Conservation (phyloP, 306 rosid species). For the Malus sieversii region DNA sequence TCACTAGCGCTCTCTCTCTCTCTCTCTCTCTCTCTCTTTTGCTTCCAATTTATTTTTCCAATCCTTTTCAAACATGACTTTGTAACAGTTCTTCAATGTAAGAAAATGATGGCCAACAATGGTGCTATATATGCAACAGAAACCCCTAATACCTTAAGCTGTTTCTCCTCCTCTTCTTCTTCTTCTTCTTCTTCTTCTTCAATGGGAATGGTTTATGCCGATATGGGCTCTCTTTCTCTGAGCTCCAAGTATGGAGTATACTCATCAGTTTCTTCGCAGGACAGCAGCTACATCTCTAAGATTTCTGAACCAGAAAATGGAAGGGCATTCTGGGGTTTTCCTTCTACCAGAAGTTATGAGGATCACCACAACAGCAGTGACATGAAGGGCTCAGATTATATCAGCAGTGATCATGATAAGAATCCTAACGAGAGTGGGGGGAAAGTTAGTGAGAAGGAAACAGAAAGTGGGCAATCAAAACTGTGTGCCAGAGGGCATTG, state of each 20-base stretch:
- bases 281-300: slow-evolving; percentile 29
- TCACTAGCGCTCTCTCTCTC: background rate
- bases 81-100: slow-evolving; percentile 26
- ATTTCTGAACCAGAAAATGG: slow-evolving; percentile 31
- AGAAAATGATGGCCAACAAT: slow-evolving; percentile 40
- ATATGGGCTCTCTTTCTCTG: slow-evolving; percentile 64
- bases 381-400: slow-evolving; percentile 39
- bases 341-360: slow-evolving; percentile 46
- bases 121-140: slow-evolving; percentile 15
- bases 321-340: slow-evolving; percentile 41
- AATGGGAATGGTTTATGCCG: slow-evolving; percentile 56
- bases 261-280: slow-evolving; percentile 44
- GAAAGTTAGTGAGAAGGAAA: slow-evolving; percentile 30
- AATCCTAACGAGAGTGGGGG: slow-evolving; percentile 34
- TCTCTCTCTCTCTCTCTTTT: background rate
- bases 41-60: slow-evolving; percentile 6
- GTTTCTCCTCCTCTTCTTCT: slow-evolving; percentile 20
- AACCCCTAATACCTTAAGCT: slow-evolving; percentile 25
- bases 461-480: slow-evolving; percentile 54
- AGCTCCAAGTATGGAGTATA: slow-evolving; percentile 36
- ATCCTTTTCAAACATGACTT: slow-evolving; percentile 18
- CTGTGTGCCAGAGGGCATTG: slow-evolving; percentile 97
- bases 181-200: slow-evolving; percentile 17
- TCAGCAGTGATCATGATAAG: slow-evolving; percentile 39
- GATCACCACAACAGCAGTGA: slow-evolving; percentile 29